Evolutionary conservation across 1,284 basidiomycete genomes (phyloP), one percentile per base, ranked within the genome.

Genomic region (Laetiporus sulphureus): DNA sequence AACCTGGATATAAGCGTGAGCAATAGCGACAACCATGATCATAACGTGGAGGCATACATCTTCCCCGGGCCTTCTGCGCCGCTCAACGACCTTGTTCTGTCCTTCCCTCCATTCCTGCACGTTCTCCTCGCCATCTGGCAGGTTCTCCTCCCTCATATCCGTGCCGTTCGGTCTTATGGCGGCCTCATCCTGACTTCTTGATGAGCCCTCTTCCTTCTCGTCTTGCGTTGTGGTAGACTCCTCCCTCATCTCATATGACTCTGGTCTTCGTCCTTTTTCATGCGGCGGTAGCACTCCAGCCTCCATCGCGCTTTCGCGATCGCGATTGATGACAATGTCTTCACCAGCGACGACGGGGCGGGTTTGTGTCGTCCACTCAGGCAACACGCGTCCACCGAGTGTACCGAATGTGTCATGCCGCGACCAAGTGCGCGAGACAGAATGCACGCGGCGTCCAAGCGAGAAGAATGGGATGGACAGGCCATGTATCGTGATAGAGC

Each of bases 381-480:
- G 62, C 25, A 57, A 40, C 16, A 42, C 32, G 36, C 52, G 79
- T 33, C 55, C 64, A 3, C 60, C 42, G 16, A 62, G 54, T 5
- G 65, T 62, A 41, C 71, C 69, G 52, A 73, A 65, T 2, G 75
- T 78, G 47, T 73, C 71, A 49, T 80, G 78, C 31, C 83, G 72
- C 2, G 83, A 84, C 84, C 90, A 93, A 7, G 91, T 93, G 45
- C 88, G 75, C 5, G 88, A 86, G 44, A 93, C 87, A 12, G 86
- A 82, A 60, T 93, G 91, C 5, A 96, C 91, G 23, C 91, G 80
- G 22, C 88, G 75, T 11, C 91, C 85, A 22, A 96, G 78, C 20
- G 91, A 90, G 70, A 96, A 93, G 62, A 86, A 87, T 0, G 93
- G 91, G 50, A 97, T 95, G 16, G 90, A 93, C 5, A 97, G 71